Conservation (phyloP, 1,284 basidiomycete species). For the Cutaneotrichosporon sp. region DNA sequence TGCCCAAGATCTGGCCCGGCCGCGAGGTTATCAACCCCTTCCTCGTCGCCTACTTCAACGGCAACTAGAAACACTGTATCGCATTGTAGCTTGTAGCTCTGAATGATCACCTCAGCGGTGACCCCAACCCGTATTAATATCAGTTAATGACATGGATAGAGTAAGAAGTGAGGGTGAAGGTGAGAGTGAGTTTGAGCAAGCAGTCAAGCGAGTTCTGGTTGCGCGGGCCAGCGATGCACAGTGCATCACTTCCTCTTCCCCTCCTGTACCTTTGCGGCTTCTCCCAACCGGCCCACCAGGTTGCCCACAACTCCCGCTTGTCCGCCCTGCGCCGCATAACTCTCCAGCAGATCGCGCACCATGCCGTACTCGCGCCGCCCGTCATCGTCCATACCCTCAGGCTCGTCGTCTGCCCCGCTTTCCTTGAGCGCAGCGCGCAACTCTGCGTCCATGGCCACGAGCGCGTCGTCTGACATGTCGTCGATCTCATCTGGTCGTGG, state of each 20-base stretch:
- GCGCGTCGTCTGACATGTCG: conserved; percentile 61
- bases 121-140: background rate
- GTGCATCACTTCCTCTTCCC: conserved; percentile 8
- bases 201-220: background rate
- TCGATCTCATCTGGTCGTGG: conserved; percentile 54
- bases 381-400: conserved; percentile 58
- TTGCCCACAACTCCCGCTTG: conserved; percentile 84
- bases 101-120: background rate
- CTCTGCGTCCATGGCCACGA: conserved; percentile 81
- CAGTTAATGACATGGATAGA: background rate
- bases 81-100: background rate
- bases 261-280: background rate
- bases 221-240: background rate
- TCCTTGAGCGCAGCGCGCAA: conserved; percentile 65
- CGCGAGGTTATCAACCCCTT: background rate
- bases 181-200: too few species aligned
- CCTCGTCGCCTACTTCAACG: background rate
- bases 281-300: conserved; percentile 68
- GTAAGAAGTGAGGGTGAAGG: background rate
- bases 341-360: conserved; percentile 93
- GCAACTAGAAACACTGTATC: background rate
- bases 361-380: conserved; percentile 73
- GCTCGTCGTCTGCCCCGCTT: conserved; percentile 37
- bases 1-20: conserved; percentile 1
- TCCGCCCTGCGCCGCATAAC: conserved; percentile 84